These are phyloP conservation scores for Fermentozyma sake DNA, from an alignment of 1,139 yeast genomes.

Conservation along the genomic window DNA sequence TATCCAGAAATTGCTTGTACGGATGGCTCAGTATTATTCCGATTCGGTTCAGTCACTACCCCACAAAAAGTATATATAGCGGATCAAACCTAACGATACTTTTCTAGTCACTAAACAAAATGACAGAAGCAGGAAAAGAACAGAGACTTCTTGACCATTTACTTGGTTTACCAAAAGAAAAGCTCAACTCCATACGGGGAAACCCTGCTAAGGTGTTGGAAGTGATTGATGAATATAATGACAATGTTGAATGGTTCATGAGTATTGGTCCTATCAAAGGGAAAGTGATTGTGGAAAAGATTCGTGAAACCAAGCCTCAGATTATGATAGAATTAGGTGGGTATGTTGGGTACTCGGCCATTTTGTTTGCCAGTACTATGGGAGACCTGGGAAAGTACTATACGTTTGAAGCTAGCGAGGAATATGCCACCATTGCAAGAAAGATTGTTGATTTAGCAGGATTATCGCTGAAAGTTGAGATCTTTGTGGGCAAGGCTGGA, in stretches of 20 bases:
- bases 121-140: constrained; percentile 17
- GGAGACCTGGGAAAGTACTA: constrained; percentile 26
- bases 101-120: no score
- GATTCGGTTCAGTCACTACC: no score
- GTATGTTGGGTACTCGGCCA: constrained; percentile 42
- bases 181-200: constrained; percentile 17
- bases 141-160: constrained; percentile 19
- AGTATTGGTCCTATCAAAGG: constrained; percentile 35
- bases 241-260: constrained; percentile 14
- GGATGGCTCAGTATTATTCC: no score
- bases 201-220: constrained; percentile 28
- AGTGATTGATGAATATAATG: constrained; percentile 25
- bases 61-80: no score
- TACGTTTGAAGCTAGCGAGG: constrained; percentile 32
- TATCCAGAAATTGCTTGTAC: no score
- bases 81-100: no score
- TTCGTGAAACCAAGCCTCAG: constrained; percentile 24
- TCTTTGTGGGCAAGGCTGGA: constrained; percentile 36
- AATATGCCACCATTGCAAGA: constrained; percentile 30
- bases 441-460: constrained; percentile 36
- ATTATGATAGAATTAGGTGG: constrained; percentile 41
- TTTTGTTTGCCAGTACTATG: constrained; percentile 29
- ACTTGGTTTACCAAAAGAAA: constrained; percentile 18
- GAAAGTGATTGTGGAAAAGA: constrained; percentile 19
- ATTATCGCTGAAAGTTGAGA: constrained; percentile 23